Evolutionary conservation across 441 rosid genomes (phyloP), one percentile per base, ranked within the genome.

Genomic region (Pelargonium fulgidum): DNA sequence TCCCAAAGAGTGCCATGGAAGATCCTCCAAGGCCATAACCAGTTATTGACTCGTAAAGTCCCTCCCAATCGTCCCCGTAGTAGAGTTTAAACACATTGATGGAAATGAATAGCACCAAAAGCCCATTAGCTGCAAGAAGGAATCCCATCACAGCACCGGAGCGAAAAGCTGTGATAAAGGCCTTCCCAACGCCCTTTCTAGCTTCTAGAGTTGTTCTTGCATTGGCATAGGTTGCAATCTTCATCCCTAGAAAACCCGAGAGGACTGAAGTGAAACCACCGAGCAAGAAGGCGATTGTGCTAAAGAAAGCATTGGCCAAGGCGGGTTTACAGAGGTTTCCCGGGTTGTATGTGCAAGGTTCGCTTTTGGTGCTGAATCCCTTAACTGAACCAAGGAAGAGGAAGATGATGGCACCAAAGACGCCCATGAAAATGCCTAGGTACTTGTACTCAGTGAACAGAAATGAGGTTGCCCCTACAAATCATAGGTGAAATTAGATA

Each of bases 1-100:
- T 78, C 47, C 90, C 90, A 50, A 87, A 87, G 42, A 86, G 85
- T 0, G 85, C 92, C 90, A 86, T 86, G 10, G 90, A 87, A 64
- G 92, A 79, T 5, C 90, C 92, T 0, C 92, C 84, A 4, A 87
- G 82, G 19, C 84, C 90, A 73, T 87, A 87, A 61, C 90, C 92
- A 0, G 92, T 87, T n/a, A 87, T 87, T 16, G 92, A 83, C 70
- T 87, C 89, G 59, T 78, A 87, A 1, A 87, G 89, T 8, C 90
- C 90, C 41, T 84, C 87, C 87, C 87, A 83, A 68, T 81, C 87
- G 63, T 81, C 85, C 1, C 75, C 85, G 6, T 83, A 83, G 66
- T 83, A 83, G 54, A 83, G 70, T 68, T 74, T 81, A 70, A 81
- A 83, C 58, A 81, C 71, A 39, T 81, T 78, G 69, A 83, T 83